Evolutionary conservation across 2,329 filamentous ascomycete species (phyloP), one percentile per base, ranked within the genome.

Genomic region (Exophiala alcalophila): DNA sequence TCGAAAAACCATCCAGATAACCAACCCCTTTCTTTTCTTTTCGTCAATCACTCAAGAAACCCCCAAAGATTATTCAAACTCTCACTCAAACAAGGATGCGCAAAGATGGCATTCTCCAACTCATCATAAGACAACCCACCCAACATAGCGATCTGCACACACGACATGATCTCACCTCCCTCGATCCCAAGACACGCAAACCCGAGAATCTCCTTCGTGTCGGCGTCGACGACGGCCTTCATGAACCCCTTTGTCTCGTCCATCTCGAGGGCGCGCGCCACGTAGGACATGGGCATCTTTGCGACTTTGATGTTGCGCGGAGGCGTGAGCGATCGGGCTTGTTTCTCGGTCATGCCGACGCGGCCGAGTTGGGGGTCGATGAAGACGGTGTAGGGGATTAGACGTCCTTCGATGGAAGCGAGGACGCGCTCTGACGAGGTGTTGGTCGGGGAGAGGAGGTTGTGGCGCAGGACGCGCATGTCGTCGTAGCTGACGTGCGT

Each of bases 401-500:
- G 48, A 3, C 61, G 56, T 39, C 65, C 57, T 5, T 59, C 57
- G 4, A 53, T 60, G n/a, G 59, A 62, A 1, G 55, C 50, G n/a
- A n/a, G n/a, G n/a, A n/a, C n/a, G 25, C 49, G 44, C 7, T 28
- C 29, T n/a, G n/a, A n/a, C 25, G 18, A 26, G 5, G 51, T 52
- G 6, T 38, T 24, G 16, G 46, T 38, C 29, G 61, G 55, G 11
- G 59, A 42, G 25, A 72, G 52, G 32, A 76, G 53, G 47, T 74
- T 76, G 46, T 63, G 59, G 16, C 67, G 63, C 31, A 77, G 53
- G 56, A 78, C 69, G 41, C 74, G 71, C 55, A 68, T 76, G 59
- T 77, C 73, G 57, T 78, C 73, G 60, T 76, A 77, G 3, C 71
- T 73, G 49, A 78, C 68, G 58, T 78, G 74, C 2, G 74, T 77